These are phyloP conservation scores for Aureoboletus auriporus DNA, from an alignment of 768 basidiomycete genomes.

Conservation along the genomic window DNA sequence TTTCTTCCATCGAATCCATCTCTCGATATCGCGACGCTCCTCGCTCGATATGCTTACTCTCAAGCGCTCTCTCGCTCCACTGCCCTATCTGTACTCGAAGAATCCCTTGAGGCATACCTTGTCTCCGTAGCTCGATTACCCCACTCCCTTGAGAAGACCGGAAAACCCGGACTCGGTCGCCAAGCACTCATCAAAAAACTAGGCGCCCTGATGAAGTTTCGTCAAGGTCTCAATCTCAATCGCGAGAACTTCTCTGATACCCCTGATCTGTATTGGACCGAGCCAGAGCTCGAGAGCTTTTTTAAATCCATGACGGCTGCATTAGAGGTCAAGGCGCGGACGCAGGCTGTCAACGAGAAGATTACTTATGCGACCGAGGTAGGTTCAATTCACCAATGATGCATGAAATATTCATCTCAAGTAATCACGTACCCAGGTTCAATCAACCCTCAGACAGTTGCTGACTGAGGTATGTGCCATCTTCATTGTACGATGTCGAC, in stretches of 20 bases:
- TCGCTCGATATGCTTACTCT: slow-evolving; percentile 88
- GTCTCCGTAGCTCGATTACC: slow-evolving; percentile 80
- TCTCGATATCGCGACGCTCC: slow-evolving; percentile 66
- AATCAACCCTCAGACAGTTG: slow-evolving; percentile 84
- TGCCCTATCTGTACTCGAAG: slow-evolving; percentile 82
- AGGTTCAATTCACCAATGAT: not conserved
- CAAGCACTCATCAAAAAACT: slow-evolving; percentile 88
- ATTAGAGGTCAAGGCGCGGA: slow-evolving; percentile 80
- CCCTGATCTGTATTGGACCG: slow-evolving; percentile 93
- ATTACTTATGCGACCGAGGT: slow-evolving; percentile 87
- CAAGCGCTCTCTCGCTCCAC: slow-evolving; percentile 90
- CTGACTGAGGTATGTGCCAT: slow-evolving; percentile 62
- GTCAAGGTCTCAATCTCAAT: slow-evolving; percentile 89
- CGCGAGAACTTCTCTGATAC: slow-evolving; percentile 85
- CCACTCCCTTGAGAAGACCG: slow-evolving; percentile 67
- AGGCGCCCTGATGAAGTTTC: slow-evolving; percentile 86
- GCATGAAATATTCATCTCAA: slow-evolving; percentile 1
- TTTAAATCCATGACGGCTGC: slow-evolving; percentile 85
- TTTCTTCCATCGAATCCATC: slow-evolving; percentile 47
- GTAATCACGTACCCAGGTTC: slow-evolving; percentile 43
- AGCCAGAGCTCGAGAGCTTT: slow-evolving; percentile 84
- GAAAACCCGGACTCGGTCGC: slow-evolving; percentile 78
- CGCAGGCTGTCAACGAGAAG: slow-evolving; percentile 83
- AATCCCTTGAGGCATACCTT: slow-evolving; percentile 77
- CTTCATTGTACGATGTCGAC: not conserved